phyloP scores from a whole-genome alignment of 23 red algal species.

The Gracilaria vermiculophylla region DNA sequence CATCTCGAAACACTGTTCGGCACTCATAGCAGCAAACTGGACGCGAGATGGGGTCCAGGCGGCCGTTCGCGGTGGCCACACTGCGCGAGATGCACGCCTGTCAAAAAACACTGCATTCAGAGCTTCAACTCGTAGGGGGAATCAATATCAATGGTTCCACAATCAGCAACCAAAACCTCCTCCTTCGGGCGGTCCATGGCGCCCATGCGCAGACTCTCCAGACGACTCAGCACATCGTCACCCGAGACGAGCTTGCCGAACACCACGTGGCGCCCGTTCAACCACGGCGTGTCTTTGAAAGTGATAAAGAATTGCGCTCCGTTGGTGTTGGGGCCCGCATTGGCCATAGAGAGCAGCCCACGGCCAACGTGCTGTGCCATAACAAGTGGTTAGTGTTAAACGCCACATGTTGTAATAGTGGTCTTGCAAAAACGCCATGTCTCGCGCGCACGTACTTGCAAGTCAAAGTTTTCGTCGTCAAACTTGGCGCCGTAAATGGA shows the following conservation, averaged over 20 bases:
- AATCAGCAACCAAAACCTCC: conserved; percentile 74
- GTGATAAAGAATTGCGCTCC: conserved; percentile 92
- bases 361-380: conserved; percentile 11
- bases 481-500: conserved; percentile 81
- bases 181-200: conserved; percentile 59
- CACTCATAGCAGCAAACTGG: too few species aligned
- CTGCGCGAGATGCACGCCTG: too few species aligned
- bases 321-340: conserved; percentile 86
- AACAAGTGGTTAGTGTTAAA: not conserved
- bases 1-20: too few species aligned
- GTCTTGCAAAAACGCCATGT: not conserved
- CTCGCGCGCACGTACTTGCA: conserved; percentile 41
- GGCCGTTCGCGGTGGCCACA: too few species aligned
- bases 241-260: conserved; percentile 78
- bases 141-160: conserved; percentile 61
- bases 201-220: conserved; percentile 41
- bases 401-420: too few species aligned
- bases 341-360: conserved; percentile 80
- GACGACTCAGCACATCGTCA: conserved; percentile 27
- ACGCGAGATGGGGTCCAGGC: too few species aligned
- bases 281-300: conserved; percentile 77
- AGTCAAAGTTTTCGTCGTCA: conserved; percentile 91
- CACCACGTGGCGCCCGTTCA: conserved; percentile 90
- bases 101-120: not conserved
- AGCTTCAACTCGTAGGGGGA: conserved; percentile 44